These are phyloP conservation scores for Darksidea phi DNA, from an alignment of 495 filamentous ascomycete species.

Conservation along the genomic window DNA sequence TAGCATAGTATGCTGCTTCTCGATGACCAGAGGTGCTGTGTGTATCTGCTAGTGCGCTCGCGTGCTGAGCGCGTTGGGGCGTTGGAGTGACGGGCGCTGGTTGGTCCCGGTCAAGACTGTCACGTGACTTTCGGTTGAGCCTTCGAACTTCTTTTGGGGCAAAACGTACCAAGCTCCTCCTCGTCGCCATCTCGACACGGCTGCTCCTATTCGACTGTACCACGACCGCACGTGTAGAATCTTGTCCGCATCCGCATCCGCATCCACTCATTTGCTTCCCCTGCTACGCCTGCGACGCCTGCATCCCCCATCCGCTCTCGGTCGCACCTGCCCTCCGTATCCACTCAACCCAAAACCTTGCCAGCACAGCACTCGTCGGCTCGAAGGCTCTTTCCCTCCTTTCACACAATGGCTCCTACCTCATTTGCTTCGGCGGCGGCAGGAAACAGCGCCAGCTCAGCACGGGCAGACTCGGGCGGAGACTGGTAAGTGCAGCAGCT, in stretches of 20 bases:
- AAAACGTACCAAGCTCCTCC: constrained; percentile 1
- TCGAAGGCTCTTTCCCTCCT: constrained; percentile 14
- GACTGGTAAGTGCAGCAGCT: constrained; percentile 41
- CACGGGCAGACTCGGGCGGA: constrained; percentile 38
- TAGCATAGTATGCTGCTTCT: too few species aligned
- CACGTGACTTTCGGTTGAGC: constrained; percentile 5
- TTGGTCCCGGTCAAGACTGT: not conserved
- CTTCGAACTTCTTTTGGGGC: constrained; percentile 7
- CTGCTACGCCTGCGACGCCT: constrained; percentile 1
- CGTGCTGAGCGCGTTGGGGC: not conserved
- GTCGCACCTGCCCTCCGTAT: constrained; percentile 20
- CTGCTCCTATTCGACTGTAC: constrained; percentile 17
- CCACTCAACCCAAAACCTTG: constrained; percentile 21
- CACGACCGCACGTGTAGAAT: constrained; percentile 12
- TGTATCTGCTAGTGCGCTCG: too few species aligned
- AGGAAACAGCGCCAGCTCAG: constrained; percentile 37
- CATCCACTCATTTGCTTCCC: constrained; percentile 5
- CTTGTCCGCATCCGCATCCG: constrained; percentile 1
- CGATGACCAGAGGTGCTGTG: not conserved
- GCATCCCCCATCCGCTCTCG: not conserved
- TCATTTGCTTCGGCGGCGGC: constrained; percentile 47
- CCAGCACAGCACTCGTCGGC: constrained; percentile 11
- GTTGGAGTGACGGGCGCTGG: not conserved
- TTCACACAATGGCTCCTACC: constrained; percentile 41
- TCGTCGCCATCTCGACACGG: constrained; percentile 19